A percentile compares a stretch with the other conserved stretches of the same genome.
Evolutionary conservation across 164 flowering plant species (phyloP).

Genomic region (Liquidambar formosana): DNA sequence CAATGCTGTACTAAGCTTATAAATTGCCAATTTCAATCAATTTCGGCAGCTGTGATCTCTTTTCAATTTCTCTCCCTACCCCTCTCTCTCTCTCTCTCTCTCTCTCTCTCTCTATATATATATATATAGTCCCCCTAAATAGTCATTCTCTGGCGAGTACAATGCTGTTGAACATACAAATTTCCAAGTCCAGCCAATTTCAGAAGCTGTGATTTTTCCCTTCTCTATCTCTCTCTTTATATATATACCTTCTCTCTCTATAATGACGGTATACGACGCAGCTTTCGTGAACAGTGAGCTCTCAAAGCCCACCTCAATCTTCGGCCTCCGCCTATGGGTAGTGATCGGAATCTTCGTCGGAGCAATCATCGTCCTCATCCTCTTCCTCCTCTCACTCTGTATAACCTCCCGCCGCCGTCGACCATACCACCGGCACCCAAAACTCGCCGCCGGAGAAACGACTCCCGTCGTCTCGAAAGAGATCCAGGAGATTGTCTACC

Average conservation of each 20-base stretch:
- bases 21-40: background rate
- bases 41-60: background rate
- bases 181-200: background rate
- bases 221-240: background rate
- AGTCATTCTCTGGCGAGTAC: too few relatives aligned
- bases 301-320: conserved; percentile 81
- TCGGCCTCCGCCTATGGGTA: conserved; percentile 81
- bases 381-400: conserved; percentile 81
- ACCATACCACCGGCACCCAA: background rate
- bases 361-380: conserved; percentile 69
- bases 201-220: background rate
- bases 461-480: conserved; percentile 72
- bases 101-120: background rate
- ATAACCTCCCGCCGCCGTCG: conserved; percentile 60
- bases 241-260: background rate
- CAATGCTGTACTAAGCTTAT: background rate
- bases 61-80: background rate
- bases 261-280: conserved; percentile 55
- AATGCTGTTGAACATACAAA: background rate
- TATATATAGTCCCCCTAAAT: background rate
- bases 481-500: conserved; percentile 65
- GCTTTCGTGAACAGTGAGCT: conserved; percentile 66
- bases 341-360: conserved; percentile 87
- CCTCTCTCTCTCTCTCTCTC: background rate
- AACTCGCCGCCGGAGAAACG: conserved; percentile 16